phyloP scores from a whole-genome alignment of 352 stramenopile genomes.

The Globisporangium barbulae region DNA sequence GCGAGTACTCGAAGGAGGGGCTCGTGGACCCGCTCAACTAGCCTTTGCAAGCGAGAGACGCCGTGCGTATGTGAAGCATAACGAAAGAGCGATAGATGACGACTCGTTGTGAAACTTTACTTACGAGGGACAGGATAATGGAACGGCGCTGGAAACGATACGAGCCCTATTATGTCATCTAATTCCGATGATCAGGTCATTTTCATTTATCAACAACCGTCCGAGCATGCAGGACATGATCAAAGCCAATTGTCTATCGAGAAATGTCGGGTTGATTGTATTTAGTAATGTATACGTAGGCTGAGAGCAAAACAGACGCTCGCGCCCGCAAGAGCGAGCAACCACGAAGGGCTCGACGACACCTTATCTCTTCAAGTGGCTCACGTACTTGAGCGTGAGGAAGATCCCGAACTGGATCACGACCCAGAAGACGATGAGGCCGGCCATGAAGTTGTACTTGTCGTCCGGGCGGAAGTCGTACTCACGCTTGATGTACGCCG shows the following conservation, averaged over 20 bases:
- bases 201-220: too few relatives aligned
- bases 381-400: conserved; percentile 67
- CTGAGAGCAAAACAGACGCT: background rate
- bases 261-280: background rate
- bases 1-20: conserved; percentile 87
- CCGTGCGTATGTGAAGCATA: too few relatives aligned
- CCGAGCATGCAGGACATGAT: too few relatives aligned
- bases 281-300: conserved; percentile 8
- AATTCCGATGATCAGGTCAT: too few relatives aligned
- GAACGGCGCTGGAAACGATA: too few relatives aligned
- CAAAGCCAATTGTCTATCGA: background rate
- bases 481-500: conserved; percentile 30
- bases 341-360: background rate
- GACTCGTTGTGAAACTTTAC: too few relatives aligned
- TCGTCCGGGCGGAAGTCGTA: conserved; percentile 53
- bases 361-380: conserved; percentile 59
- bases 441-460: conserved; percentile 48
- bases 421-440: conserved; percentile 50
- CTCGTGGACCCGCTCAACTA: conserved; percentile 43
- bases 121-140: too few relatives aligned
- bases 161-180: too few relatives aligned
- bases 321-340: background rate
- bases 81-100: too few relatives aligned
- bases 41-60: background rate
- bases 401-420: conserved; percentile 53